Evolutionary conservation across 225 moss, liverwort and hornwort species (phyloP).

Genomic region (Anthoceros angustus): DNA sequence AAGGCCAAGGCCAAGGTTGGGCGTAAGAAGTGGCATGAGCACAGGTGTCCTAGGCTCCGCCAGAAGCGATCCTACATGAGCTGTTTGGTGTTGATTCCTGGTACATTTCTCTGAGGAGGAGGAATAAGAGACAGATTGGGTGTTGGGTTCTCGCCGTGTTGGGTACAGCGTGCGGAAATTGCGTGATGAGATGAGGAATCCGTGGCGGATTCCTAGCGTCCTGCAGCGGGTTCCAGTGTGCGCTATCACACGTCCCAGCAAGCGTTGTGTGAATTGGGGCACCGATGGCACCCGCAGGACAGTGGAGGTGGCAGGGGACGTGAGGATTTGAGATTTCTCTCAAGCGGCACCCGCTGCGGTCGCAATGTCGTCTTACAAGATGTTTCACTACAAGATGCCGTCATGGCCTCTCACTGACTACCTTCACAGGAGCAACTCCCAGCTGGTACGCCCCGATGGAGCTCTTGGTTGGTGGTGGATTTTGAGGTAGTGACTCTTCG

Average conservation of each 20-base stretch:
- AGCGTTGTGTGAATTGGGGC: no score
- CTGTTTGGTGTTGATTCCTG: background rate
- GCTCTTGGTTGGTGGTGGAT: background rate
- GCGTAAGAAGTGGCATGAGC: background rate
- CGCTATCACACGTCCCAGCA: no score
- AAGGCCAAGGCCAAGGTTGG: background rate
- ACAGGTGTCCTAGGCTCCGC: background rate
- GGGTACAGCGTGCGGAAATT: no score
- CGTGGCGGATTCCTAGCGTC: no score
- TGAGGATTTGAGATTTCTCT: background rate
- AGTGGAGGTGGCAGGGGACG: no score
- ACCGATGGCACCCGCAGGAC: no score
- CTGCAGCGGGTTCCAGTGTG: no score
- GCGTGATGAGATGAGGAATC: no score
- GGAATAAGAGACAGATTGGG: no score
- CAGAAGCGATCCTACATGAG: background rate
- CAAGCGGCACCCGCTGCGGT: background rate
- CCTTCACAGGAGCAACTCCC: constrained; percentile 62
- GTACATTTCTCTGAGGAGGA: background rate
- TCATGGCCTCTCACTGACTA: constrained; percentile 90
- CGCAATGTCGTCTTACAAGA: constrained; percentile 11
- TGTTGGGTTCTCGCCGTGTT: no score
- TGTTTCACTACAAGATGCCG: constrained; percentile 48
- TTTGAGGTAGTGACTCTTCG: background rate
- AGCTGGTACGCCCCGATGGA: constrained; percentile 35